phyloP scores from a whole-genome alignment of 345 rosid species.

The Populus pruinosa region DNA sequence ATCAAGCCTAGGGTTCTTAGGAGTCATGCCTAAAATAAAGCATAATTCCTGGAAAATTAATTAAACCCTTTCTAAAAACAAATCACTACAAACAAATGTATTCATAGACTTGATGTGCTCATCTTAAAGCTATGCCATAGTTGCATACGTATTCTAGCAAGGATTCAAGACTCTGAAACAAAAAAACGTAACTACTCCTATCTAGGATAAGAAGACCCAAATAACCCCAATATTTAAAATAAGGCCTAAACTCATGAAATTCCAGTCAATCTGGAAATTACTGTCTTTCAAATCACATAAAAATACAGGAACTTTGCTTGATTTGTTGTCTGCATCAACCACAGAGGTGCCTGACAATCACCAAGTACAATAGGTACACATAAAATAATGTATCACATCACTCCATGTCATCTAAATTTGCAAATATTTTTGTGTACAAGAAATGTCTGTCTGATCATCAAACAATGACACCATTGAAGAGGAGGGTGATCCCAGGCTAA shows the following conservation, averaged over 20 bases:
- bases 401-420: background rate
- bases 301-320: background rate
- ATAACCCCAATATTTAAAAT: background rate
- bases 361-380: background rate
- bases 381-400: background rate
- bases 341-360: background rate
- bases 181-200: background rate
- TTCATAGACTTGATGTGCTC: background rate
- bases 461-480: background rate
- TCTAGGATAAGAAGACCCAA: background rate
- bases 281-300: background rate
- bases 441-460: background rate
- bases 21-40: background rate
- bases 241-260: background rate
- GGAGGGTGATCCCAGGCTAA: background rate
- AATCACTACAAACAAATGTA: background rate
- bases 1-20: background rate
- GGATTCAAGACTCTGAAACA: background rate
- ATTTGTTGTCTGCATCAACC: background rate
- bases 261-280: background rate
- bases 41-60: background rate
- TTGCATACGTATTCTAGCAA: background rate
- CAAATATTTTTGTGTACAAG: background rate
- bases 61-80: background rate
- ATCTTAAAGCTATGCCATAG: background rate